Evolutionary conservation across 2,329 filamentous ascomycete species (phyloP), one percentile per base, ranked within the genome.

Genomic region (Aspergillus eucalypticola): DNA sequence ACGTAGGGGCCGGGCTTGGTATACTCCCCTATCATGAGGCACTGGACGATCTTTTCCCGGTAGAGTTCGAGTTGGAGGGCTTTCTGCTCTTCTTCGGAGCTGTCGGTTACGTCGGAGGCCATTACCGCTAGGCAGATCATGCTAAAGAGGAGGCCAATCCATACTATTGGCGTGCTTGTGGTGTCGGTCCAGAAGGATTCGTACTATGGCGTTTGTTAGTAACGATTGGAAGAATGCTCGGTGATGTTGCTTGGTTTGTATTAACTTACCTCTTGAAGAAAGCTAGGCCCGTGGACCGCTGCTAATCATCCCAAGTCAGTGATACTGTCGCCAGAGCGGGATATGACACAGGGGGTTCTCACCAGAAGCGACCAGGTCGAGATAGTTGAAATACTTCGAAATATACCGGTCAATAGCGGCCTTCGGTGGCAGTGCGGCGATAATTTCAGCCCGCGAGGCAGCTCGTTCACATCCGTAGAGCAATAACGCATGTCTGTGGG

Each of bases 11-110:
- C 80, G 0, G 82, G 79, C 57, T 80, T 81, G 2, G 81, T 84
- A 61, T 86, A 84, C 65, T 86, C 80, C 21, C 81, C 79, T 57
- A 83, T 73, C 5, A 83, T 69, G 15, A 88, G 72, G 63, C 83
- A 86, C 65, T 87, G 84, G 21, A 82, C 82, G 5, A 82, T 66
- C 17, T 66, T 68, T 59, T 71, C 66, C 13, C 65, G 70, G 32
- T 68, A 72, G 2, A 64, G 53, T 38, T 66, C 60, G 32, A 64
- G 46, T 49, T 61, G 63, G 3, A 62, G 63, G 3, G 58, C 44
- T 15, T 42, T 44, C n/a, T 51, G 13, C 27, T 63, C 61, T 17
- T 27, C 8, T 19, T 62, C 38, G n/a, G 54, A n/a, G n/a, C 53
- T 44, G 11, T 64, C 60, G 15, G 39, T 38, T 13, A 49, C 21